Evolutionary conservation across 768 basidiomycete genomes (phyloP).

Genomic region (Hericium erinaceus): DNA sequence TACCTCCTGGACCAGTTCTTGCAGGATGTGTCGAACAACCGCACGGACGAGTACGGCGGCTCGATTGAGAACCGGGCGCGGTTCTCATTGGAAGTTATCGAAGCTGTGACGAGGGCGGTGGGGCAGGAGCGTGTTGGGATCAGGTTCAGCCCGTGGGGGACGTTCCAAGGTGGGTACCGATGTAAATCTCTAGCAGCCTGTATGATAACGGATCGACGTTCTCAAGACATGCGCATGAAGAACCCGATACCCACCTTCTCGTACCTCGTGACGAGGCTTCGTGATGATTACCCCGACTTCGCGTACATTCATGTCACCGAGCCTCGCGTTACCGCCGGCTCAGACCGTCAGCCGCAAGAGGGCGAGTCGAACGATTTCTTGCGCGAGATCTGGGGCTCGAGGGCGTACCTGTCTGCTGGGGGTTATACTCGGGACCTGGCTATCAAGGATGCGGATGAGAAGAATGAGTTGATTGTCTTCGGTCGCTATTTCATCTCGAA

Average conservation of each 20-base stretch:
- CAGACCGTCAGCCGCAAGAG: not conserved
- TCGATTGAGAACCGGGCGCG: not conserved
- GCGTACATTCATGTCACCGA: not conserved
- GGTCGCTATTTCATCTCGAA: constrained; percentile 19
- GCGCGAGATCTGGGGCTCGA: constrained; percentile 13
- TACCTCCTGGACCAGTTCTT: not conserved
- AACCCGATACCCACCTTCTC: constrained; percentile 18
- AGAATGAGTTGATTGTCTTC: constrained; percentile 15
- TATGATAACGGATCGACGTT: not conserved
- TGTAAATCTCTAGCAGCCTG: not conserved
- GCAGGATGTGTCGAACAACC: not conserved
- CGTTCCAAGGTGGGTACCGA: not conserved
- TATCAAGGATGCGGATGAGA: constrained; percentile 9
- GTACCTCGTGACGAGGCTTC: constrained; percentile 17
- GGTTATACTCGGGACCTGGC: constrained; percentile 15
- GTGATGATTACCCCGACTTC: constrained; percentile 12
- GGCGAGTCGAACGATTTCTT: constrained; percentile 7
- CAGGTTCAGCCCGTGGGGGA: not conserved
- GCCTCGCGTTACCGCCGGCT: not conserved
- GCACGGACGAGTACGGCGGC: constrained; percentile 2
- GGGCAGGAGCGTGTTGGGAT: not conserved
- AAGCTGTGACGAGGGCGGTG: not conserved
- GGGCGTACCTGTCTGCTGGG: constrained; percentile 10
- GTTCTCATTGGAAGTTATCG: not conserved
- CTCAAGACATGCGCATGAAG: constrained; percentile 9